Base-by-base conservation (phyloP, 2,329 filamentous ascomycete species). In the Exutisphaerella laricina region DNA sequence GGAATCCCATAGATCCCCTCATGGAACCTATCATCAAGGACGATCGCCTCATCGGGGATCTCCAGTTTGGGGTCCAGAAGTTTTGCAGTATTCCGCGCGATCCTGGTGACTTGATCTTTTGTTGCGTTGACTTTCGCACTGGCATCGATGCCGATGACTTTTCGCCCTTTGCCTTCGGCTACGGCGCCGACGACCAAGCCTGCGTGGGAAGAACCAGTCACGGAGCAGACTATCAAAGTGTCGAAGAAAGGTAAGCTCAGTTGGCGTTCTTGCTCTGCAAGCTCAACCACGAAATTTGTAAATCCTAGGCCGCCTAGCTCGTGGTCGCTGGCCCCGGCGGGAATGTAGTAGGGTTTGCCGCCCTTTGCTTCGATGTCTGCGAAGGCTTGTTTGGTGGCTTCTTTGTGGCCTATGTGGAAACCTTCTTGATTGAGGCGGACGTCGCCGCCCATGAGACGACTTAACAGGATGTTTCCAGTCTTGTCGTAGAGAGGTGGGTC, bases 111-210 rank as follows among this genome's bases (percentile, higher is more conserved):
- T 66, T 85, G 81, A 21, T 74, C 77, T 28, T 73, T 74, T 0
- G 82, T 86, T 63, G 82, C 71, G 52, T 72, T 67, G 3, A 74
- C 72, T 45, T 73, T 82, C 8, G 77, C 78, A 32, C 71, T 76
- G 0, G 77, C 79, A 62, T 86, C 82, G 45, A 86, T 80, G 5
- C 82, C 83, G 37, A 86, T 73, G 4, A 86, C 67, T 57, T 70
- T 76, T 17, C 78, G 67, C 49, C 69, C 67, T 25, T 58, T 67
- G 34, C 60, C 61, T 23, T 61, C 58, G 1, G 64, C 57, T 63
- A 84, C 84, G 62, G 85, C 85, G 0, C 84, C 84, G 0, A 82
- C 82, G 6, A 87, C 71, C 71, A 87, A 83, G 6, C 84, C 84
- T 1, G 78, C 83, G 59, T 84, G 73, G 1, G 83, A 86, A 4